Evolutionary conservation across 352 stramenopile genomes (phyloP).

Genomic region (Thraustochytrium striatum): DNA sequence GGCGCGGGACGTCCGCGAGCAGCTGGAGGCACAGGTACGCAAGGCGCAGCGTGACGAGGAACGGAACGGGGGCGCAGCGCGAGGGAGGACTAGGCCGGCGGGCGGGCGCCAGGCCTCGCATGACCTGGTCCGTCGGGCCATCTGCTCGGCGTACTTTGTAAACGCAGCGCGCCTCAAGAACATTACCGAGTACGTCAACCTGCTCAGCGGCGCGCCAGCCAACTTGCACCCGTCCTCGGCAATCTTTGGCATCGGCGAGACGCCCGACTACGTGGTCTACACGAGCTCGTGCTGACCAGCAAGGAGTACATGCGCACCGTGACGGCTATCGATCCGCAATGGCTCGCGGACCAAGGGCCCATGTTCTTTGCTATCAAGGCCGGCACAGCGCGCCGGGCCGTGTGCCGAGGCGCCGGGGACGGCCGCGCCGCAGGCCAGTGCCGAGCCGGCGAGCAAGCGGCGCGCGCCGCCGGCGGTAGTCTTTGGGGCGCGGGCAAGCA

Average conservation of each 20-base stretch:
- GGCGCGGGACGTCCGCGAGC: slow-evolving; percentile 81
- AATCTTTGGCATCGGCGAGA: slow-evolving; percentile 97
- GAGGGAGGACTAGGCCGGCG: too few relatives aligned
- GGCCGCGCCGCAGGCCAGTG: too few relatives aligned
- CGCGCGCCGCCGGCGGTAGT: too few relatives aligned
- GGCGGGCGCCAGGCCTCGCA: slow-evolving; percentile 79
- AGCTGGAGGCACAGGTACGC: slow-evolving; percentile 97
- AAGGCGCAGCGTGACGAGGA: slow-evolving; percentile 54
- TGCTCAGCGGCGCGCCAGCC: slow-evolving; percentile 95
- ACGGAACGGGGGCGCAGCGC: not conserved
- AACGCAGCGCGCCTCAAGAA: slow-evolving; percentile 98
- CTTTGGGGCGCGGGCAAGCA: too few relatives aligned
- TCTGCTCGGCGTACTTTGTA: slow-evolving; percentile 99
- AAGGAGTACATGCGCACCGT: slow-evolving; percentile 98
- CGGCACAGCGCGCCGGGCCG: too few relatives aligned
- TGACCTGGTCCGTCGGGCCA: slow-evolving; percentile 95
- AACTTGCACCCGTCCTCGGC: slow-evolving; percentile 92
- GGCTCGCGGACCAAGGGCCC: slow-evolving; percentile 95
- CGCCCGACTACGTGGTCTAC: slow-evolving; percentile 98
- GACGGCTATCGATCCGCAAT: slow-evolving; percentile 97
- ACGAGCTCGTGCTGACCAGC: slow-evolving; percentile 98
- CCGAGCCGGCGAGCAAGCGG: too few relatives aligned
- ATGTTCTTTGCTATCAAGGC: slow-evolving; percentile 99
- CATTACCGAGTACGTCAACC: slow-evolving; percentile 99
- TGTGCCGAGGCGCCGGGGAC: too few relatives aligned